These are phyloP conservation scores for Sugiyamaella castrensis DNA, from an alignment of 1,139 yeast genomes.

Conservation along the genomic window DNA sequence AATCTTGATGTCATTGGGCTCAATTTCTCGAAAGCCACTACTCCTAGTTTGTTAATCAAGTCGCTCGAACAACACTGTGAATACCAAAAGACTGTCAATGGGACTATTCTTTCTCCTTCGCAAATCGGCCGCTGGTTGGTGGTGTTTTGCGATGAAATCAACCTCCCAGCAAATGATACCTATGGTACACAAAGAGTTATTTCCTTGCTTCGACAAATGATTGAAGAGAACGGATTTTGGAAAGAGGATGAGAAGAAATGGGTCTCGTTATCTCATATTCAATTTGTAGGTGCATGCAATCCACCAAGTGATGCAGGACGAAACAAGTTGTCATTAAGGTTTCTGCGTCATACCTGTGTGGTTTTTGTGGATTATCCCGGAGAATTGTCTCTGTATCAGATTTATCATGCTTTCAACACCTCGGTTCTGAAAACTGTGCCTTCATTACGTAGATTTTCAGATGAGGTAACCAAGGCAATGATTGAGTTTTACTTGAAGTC, in stretches of 20 bases:
- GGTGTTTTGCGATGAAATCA: slow-evolving; percentile 89
- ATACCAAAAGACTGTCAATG: slow-evolving; percentile 53
- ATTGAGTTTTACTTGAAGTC: slow-evolving; percentile 56
- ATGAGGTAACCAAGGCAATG: slow-evolving; percentile 62
- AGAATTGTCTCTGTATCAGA: slow-evolving; percentile 56
- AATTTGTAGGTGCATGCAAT: slow-evolving; percentile 93
- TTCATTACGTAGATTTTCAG: slow-evolving; percentile 52
- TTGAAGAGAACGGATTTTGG: slow-evolving; percentile 82
- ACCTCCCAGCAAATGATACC: slow-evolving; percentile 70
- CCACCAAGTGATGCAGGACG: slow-evolving; percentile 85
- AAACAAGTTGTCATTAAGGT: slow-evolving; percentile 54
- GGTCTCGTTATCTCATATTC: slow-evolving; percentile 65
- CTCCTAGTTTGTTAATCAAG: slow-evolving; percentile 58
- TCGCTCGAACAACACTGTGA: slow-evolving; percentile 73
- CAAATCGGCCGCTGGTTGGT: slow-evolving; percentile 70
- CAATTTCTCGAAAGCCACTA: slow-evolving; percentile 82
- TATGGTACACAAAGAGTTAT: slow-evolving; percentile 77
- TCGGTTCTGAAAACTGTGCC: slow-evolving; percentile 67
- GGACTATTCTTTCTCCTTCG: slow-evolving; percentile 57
- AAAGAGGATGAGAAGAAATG: slow-evolving; percentile 55
- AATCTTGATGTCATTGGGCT: slow-evolving; percentile 61
- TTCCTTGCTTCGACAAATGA: slow-evolving; percentile 70
- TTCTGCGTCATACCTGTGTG: slow-evolving; percentile 65
- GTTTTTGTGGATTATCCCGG: slow-evolving; percentile 83
- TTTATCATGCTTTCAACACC: slow-evolving; percentile 57